Evolutionary conservation across 164 flowering plant genomes (phyloP), one percentile per base, ranked within the genome.

Genomic region (Pachysandra terminalis): DNA sequence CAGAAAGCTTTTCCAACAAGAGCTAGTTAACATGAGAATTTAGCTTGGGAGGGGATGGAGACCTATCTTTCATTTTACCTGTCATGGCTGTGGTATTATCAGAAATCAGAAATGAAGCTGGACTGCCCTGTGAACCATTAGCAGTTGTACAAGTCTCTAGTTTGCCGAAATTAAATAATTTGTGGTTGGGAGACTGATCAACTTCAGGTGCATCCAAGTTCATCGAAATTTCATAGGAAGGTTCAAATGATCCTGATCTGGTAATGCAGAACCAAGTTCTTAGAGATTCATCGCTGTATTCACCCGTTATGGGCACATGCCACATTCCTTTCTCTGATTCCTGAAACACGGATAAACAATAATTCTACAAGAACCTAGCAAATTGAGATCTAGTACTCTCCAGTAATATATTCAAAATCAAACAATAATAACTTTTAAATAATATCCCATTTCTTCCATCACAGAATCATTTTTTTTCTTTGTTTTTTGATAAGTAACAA

Each of bases 241-340:
- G 19, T 56, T 71, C 65, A 70, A 26, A 25, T 9, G 67, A 67
- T 57, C 64, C 66, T 55, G 70, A 70, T 70, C 91, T 72, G 26
- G 85, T 79, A 24, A 85, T 75, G 73, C 97, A 91, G 22, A 89
- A 85, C 97, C 95, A 91, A 15, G 70, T 78, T 76, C 82, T 77
- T 26, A 60, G 73, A 19, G 81, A 65, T 72, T 82, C 88, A 25
- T 77, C 79, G 26, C 25, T 69, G 59, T 61, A 64, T 41, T 80
- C 81, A 9, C 70, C 75, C 22, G 77, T 75, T 19, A 88, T 17
- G 9, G 97, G 97, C 25, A 90, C 81, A 63, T 92, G 96, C 97
- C 97, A 92, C 21, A 85, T 77, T 63, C 97, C 95, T 19, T 82
- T 83, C 59, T 72, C 91, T 28, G 91, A 89, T 77, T 91, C 97